These are phyloP conservation scores for Lentinula boryana DNA, from an alignment of 768 basidiomycete genomes.

Conservation along the genomic window DNA sequence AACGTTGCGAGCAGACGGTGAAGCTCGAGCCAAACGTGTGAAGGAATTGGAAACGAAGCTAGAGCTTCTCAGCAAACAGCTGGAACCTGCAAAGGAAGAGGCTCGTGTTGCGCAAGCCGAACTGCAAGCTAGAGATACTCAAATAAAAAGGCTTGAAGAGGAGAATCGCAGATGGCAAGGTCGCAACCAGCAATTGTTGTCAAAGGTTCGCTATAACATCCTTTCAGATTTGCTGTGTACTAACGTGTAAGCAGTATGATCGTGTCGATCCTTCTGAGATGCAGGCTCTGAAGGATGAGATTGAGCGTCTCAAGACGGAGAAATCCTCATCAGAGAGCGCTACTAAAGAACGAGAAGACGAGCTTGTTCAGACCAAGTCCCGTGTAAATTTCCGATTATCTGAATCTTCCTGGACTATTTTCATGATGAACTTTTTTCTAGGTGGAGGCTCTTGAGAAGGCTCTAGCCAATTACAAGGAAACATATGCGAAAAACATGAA, in stretches of 20 bases:
- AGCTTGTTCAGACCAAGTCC: slow-evolving; percentile 17
- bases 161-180: slow-evolving; percentile 83
- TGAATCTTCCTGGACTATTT: slow-evolving; percentile 6
- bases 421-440: slow-evolving; percentile 13
- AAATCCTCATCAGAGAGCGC: slow-evolving; percentile 17
- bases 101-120: slow-evolving; percentile 64
- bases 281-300: slow-evolving; percentile 71
- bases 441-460: slow-evolving; percentile 38
- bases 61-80: slow-evolving; percentile 47
- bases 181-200: slow-evolving; percentile 72
- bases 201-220: slow-evolving; percentile 49
- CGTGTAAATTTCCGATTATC: slow-evolving; percentile 21
- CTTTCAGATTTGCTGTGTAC: not conserved
- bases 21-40: slow-evolving; percentile 62
- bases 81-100: slow-evolving; percentile 73
- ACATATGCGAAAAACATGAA: slow-evolving; percentile 12
- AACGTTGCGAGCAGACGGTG: slow-evolving; percentile 73
- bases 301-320: slow-evolving; percentile 44
- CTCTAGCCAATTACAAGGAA: slow-evolving; percentile 29
- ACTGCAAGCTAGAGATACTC: slow-evolving; percentile 60
- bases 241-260: slow-evolving; percentile 52
- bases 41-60: slow-evolving; percentile 63
- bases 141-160: slow-evolving; percentile 64
- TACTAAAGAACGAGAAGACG: slow-evolving; percentile 23
- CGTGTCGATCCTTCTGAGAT: slow-evolving; percentile 85